Base-by-base conservation (phyloP, 73 alveolate genomes). In the Breviolum minutum region DNA sequence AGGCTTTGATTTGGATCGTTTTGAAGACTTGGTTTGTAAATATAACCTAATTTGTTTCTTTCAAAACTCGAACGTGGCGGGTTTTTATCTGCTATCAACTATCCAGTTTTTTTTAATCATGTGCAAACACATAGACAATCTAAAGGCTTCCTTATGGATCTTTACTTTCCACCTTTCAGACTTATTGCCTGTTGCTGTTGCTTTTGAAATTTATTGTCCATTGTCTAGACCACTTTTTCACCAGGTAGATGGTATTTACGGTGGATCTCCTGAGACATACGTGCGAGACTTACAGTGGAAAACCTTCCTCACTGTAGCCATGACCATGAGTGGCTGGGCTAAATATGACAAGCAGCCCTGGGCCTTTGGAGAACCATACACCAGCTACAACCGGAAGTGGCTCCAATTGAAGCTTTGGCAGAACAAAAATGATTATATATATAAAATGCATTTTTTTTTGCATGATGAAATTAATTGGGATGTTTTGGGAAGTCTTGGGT, bases 261-360 rank as follows among this genome's bases (percentile, higher is more conserved):
- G 95, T n/a, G 95, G 95, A 61, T 64, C 83, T 7, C 83, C 95
- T 7, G 95, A 87, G 95, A 87, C 95, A 11, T 87, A 87, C 26
- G 95, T 87, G 95, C 70, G 95, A 22, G 95, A 87, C 83, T 87
- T 87, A 83, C 95, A 87, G 68, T 87, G 80, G 83, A 87, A 87
- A 69, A 64, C 83, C 81, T 87, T 87, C 66, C 30, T 87, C 70
- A 87, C 95, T 27, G 95, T 29, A 16, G 83, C 82, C 17, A 87
- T 87, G 95, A 68, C 82, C 48, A 87, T 87, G 95, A 87, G 95
- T 40, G 95, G 95, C 54, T 87, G 95, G 95, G 81, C 95, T 40
- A 63, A 63, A 66, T 30, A 87, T 68, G 95, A 87, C 95, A 87
- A 87, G 95, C 95, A 87, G 66, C 95, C 95, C 9, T 87, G 95